Evolutionary conservation across 805 yeast species (phyloP).

Genomic region (Lipomyces mesembrius): DNA sequence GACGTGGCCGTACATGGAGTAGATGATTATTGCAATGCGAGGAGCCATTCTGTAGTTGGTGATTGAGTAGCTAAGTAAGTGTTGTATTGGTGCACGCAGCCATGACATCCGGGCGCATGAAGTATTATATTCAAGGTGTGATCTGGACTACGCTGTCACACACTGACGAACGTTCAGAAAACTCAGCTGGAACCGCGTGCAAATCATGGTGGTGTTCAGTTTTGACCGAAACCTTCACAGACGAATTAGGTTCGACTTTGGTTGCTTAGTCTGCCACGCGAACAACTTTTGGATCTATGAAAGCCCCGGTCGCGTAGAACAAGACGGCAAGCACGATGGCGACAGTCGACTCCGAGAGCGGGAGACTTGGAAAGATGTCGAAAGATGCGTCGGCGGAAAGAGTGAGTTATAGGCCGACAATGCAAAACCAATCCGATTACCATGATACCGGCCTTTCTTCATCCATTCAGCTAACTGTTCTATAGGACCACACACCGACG

Average conservation of each 20-base stretch:
- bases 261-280: no score
- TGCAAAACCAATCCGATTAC: neutral
- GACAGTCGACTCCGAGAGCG: neutral
- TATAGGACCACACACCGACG: neutral
- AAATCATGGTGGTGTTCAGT: no score
- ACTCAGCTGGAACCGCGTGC: no score
- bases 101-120: neutral
- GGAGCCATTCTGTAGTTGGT: slow-evolving; percentile 39
- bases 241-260: no score
- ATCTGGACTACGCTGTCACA: no score
- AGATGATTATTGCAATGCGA: slow-evolving; percentile 74
- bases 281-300: no score
- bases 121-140: neutral
- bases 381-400: no score
- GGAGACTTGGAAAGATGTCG: neutral
- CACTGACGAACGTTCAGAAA: no score
- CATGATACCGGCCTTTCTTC: neutral
- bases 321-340: no score
- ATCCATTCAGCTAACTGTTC: neutral
- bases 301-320: no score
- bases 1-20: slow-evolving; percentile 82
- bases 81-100: neutral
- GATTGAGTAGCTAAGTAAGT: neutral
- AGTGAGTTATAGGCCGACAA: no score
- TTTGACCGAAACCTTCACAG: no score